Base-by-base conservation (phyloP, 768 basidiomycete genomes). In the Omphalotus guepiniiformis region DNA sequence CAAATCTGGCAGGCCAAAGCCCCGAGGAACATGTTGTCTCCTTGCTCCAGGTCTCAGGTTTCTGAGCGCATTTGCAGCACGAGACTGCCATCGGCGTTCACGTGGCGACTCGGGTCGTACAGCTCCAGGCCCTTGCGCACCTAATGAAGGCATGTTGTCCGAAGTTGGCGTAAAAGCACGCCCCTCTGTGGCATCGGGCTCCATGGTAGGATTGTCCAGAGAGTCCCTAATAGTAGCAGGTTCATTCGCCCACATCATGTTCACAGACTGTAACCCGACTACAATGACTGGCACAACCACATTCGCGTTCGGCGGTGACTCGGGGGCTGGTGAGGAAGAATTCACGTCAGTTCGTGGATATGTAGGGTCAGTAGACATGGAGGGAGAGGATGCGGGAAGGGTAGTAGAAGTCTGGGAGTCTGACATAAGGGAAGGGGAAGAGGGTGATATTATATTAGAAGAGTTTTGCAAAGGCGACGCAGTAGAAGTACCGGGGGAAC, bases 271-370 rank as follows among this genome's bases (percentile, higher is more conserved):
- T 37, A 91, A 66, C 7, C 88, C 88, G 22, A 91, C 88, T 46
- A 91, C 82, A 51, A 91, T 88, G 51, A 91, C 86, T 16, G 88
- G 88, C 12, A 90, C 80, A 28, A 90, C 84, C 18, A 80, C 66
- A 53, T 73, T 72, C 41, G 39, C 45, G 26, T 28, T 54, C 42
- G 6, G 16, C 26, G 25, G 38, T 5, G 38, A 16, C 11, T 15
- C 21, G 6, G 36, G 21, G 4, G 25, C 4, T 13, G 27, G 26
- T 21, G 28, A 11, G 3, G 12, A 19, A 35, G 40, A n/a, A 23
- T 9, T 42, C 32, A 28, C n/a, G n/a, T n/a, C n/a, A n/a, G n/a
- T 50, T 52, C 48, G 61, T 51, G 53, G 57, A 18, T n/a, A n/a
- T n/a, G n/a, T n/a, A n/a, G n/a, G n/a, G n/a, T n/a, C n/a, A n/a